phyloP scores from a whole-genome alignment of 805 yeast genomes.

The Nakazawaea anatomiae region DNA sequence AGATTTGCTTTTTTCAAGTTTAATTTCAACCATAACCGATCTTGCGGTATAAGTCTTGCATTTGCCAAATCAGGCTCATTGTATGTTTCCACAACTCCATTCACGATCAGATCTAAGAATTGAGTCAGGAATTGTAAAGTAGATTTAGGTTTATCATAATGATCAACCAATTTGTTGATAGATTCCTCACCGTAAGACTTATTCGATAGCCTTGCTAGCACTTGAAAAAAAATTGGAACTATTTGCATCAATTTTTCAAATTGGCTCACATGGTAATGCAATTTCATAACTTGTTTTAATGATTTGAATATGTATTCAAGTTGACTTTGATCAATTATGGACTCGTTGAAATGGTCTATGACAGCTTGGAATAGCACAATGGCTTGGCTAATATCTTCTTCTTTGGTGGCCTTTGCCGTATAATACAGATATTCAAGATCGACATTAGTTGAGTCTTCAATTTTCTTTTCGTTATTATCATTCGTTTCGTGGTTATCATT shows the following conservation, averaged over 20 bases:
- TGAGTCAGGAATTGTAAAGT: conserved; percentile 13
- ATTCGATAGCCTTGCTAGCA: conserved; percentile 13
- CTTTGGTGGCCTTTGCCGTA: conserved; percentile 26
- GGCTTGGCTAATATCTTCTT: conserved; percentile 22
- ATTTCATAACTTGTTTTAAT: conserved; percentile 26
- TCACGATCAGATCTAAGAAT: conserved; percentile 17
- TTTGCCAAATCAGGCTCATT: background rate
- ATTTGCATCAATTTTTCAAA: conserved; percentile 12
- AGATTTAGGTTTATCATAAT: conserved; percentile 17
- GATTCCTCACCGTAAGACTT: conserved; percentile 23
- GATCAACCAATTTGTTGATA: conserved; percentile 21
- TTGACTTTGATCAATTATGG: background rate
- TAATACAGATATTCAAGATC: conserved; percentile 24
- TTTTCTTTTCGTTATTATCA: background rate
- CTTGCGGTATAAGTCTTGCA: conserved; percentile 16
- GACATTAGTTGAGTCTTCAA: background rate
- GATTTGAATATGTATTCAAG: conserved; percentile 25
- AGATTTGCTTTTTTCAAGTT: conserved; percentile 37
- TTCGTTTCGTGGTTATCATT: background rate
- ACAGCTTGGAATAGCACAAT: conserved; percentile 18
- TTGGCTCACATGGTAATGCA: conserved; percentile 15
- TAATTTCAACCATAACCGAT: conserved; percentile 43
- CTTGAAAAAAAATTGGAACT: conserved; percentile 16
- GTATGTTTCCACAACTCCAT: conserved; percentile 4
- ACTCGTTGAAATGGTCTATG: conserved; percentile 6